Conservation (phyloP, 768 basidiomycete genomes). For the Termitomyces sp. region DNA sequence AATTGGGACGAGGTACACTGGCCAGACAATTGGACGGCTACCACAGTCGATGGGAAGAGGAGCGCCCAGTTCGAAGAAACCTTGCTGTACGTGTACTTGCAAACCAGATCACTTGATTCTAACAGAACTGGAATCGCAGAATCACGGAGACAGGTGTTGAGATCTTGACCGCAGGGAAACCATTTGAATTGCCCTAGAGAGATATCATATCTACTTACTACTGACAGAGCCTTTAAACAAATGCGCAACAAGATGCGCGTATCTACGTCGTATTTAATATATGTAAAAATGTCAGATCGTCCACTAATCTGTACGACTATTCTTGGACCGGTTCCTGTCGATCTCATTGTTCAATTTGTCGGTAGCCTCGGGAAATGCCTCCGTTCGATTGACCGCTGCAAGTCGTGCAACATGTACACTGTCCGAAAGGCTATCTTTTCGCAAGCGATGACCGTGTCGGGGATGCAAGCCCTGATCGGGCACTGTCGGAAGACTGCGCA, state of each 20-base stretch:
- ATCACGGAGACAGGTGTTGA: constrained; percentile 91
- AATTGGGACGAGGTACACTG: constrained; percentile 77
- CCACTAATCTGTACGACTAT: constrained; percentile 14
- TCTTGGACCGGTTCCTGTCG: constrained; percentile 25
- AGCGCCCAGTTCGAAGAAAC: constrained; percentile 99
- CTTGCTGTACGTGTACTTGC: constrained; percentile 61
- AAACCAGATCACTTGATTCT: neutral
- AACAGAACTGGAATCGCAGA: constrained; percentile 34
- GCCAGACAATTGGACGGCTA: constrained; percentile 97
- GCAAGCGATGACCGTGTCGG: constrained; percentile 40
- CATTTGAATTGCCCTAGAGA: constrained; percentile 2
- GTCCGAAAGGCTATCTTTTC: constrained; percentile 62
- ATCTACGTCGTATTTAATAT: neutral
- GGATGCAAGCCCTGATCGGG: constrained; percentile 37
- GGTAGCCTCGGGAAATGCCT: constrained; percentile 61
- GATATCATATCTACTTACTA: neutral
- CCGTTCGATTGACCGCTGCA: constrained; percentile 49
- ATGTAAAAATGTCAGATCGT: neutral
- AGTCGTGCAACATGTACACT: constrained; percentile 59
- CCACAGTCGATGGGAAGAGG: constrained; percentile 82
- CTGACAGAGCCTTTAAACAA: neutral
- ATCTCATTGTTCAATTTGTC: constrained; percentile 64
- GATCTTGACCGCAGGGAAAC: constrained; percentile 58
- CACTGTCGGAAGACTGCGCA: constrained; percentile 32
- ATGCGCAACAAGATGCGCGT: neutral